These are phyloP conservation scores for Blastocystis sp. DNA, from an alignment of 352 stramenopile genomes.

Conservation along the genomic window DNA sequence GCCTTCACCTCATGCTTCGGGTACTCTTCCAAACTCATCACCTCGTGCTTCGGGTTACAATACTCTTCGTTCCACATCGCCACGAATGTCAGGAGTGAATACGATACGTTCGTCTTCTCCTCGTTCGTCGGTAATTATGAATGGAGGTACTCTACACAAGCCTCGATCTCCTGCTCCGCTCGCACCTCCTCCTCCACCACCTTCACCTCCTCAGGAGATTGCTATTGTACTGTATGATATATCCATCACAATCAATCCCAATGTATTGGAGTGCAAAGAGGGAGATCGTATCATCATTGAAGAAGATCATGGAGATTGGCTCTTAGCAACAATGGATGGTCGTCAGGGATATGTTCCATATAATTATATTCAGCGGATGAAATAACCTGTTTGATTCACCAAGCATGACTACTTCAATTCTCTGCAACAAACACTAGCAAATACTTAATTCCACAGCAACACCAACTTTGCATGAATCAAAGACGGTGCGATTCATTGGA, in stretches of 20 bases:
- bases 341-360: slow-evolving; percentile 51
- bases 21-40: no score
- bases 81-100: neutral
- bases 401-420: neutral
- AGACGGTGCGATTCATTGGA: neutral
- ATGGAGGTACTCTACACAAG: neutral
- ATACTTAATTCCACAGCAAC: slow-evolving; percentile 15
- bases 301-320: slow-evolving; percentile 49
- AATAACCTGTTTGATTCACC: neutral
- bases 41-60: neutral
- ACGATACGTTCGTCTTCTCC: neutral
- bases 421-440: neutral
- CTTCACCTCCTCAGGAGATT: slow-evolving; percentile 12
- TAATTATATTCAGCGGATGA: slow-evolving; percentile 28
- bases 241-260: slow-evolving; percentile 21
- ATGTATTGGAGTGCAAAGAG: slow-evolving; percentile 41
- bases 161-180: no score
- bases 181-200: neutral
- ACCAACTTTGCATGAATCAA: neutral
- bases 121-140: neutral
- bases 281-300: slow-evolving; percentile 54
- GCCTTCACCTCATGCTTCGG: neutral
- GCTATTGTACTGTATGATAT: slow-evolving; percentile 52
- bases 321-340: slow-evolving; percentile 36
- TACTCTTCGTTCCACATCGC: neutral